Evolutionary conservation across 495 filamentous ascomycete genomes (phyloP).

Genomic region (Daldinia vernicosa): DNA sequence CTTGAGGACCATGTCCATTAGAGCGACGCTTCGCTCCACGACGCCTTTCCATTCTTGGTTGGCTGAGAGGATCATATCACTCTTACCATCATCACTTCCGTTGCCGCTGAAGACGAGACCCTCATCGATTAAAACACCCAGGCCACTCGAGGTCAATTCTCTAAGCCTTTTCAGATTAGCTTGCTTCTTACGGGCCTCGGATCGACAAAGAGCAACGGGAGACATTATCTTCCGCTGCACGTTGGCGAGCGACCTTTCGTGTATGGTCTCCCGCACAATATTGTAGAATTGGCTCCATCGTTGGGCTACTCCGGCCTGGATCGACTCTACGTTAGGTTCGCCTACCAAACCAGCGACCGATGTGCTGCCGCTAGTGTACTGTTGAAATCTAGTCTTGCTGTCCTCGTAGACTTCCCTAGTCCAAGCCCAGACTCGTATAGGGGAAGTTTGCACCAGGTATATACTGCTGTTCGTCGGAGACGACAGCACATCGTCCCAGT

Average conservation of each 20-base stretch:
- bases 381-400: conserved; percentile 58
- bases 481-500: conserved; percentile 87
- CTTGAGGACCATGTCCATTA: conserved; percentile 82
- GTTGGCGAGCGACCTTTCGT: conserved; percentile 67
- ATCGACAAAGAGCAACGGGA: conserved; percentile 73
- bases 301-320: conserved; percentile 50
- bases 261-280: conserved; percentile 75
- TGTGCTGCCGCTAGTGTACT: conserved; percentile 42
- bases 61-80: conserved; percentile 47
- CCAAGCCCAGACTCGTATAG: conserved; percentile 73
- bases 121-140: conserved; percentile 86
- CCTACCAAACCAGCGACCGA: conserved; percentile 13
- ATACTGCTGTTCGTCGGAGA: conserved; percentile 75
- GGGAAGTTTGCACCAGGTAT: conserved; percentile 85
- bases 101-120: conserved; percentile 68
- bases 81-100: conserved; percentile 51
- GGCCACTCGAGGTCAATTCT: conserved; percentile 81
- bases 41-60: conserved; percentile 74
- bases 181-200: conserved; percentile 76
- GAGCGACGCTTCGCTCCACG: conserved; percentile 73
- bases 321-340: conserved; percentile 19
- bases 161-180: conserved; percentile 70
- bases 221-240: conserved; percentile 69
- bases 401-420: conserved; percentile 68
- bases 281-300: conserved; percentile 82